Evolutionary conservation across 176 grass and related monocot species (phyloP), one percentile per base, ranked within the genome.

Genomic region (Aegilops umbellulata): DNA sequence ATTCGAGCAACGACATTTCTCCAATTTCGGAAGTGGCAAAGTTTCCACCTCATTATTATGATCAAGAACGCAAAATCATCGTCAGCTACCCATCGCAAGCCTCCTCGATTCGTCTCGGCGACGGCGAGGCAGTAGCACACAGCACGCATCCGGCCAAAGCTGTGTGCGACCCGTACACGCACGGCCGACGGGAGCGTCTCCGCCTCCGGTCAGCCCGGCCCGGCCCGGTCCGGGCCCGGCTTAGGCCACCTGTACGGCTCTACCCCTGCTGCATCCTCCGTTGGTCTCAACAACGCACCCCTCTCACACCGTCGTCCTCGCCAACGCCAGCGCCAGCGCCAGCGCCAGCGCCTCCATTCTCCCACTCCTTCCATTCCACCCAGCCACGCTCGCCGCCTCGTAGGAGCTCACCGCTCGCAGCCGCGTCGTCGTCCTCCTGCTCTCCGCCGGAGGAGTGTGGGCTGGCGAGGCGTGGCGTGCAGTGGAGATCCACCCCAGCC

Each of bases 401-500:
- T 20, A 51, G 42, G 72, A 75, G 72, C 24, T 51, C 71, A 44
- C 24, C 6, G 42, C 38, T 65, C 23, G 38, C 30, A 66, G 25
- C 8, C 20, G 46, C 36, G 57, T 13, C 64, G 27, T 75, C n/a
- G 17, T 74, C 14, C 0, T 64, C 6, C 22, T 42, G 22, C 78
- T 13, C 58, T 55, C 58, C 74, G 26, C 42, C 36, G 29, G 22
- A 81, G 38, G 42, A 26, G 42, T 19, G 42, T 30, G 72, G 24
- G 42, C 10, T 49, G 72, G 71, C 71, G 38, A 24, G 22, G 34
- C 32, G 62, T 65, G 30, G 78, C 71, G 69, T 65, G 78, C 78
- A 87, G 85, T 65, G 78, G 78, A 87, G 85, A 87, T 87, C 85
- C 78, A 47, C 65, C 69, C 58, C 27, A 4, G 26, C 85, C 85